A percentile compares a stretch with the other conserved stretches of the same genome.
These are phyloP conservation scores for Xenoacremonium recifei DNA, from an alignment of 2,329 filamentous ascomycete genomes.

Conservation along the genomic window DNA sequence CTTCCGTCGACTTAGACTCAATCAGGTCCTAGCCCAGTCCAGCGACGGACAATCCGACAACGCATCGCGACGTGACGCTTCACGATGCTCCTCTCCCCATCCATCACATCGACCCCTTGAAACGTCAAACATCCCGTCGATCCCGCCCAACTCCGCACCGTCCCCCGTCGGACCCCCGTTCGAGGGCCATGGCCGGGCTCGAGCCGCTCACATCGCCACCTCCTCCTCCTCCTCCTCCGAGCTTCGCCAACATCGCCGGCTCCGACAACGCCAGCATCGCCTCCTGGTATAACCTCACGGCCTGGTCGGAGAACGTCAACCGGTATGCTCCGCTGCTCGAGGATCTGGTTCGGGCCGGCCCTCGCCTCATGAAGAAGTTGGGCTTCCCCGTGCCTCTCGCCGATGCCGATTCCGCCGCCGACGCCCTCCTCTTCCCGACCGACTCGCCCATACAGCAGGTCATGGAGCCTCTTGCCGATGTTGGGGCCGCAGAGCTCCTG, in stretches of 20 bases:
- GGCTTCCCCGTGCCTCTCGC: slow-evolving; percentile 64
- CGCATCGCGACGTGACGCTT: slow-evolving; percentile 10
- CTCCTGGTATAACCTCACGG: slow-evolving; percentile 53
- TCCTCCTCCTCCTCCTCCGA: slow-evolving; percentile 15
- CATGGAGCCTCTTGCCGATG: slow-evolving; percentile 23
- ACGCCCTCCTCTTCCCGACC: slow-evolving; percentile 20
- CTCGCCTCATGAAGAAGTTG: slow-evolving; percentile 67
- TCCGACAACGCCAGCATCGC: slow-evolving; percentile 7
- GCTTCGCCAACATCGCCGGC: slow-evolving; percentile 13
- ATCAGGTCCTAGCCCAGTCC: too few species aligned
- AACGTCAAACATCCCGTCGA: slow-evolving; percentile 1
- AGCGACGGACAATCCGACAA: slow-evolving; percentile 11
- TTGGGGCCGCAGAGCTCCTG: slow-evolving; percentile 2
- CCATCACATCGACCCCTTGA: slow-evolving; percentile 11
- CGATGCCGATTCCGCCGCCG: slow-evolving; percentile 40
- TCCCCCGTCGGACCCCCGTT: too few species aligned
- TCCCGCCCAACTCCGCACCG: background rate
- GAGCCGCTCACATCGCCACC: slow-evolving; percentile 7
- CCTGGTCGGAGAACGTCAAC: slow-evolving; percentile 58
- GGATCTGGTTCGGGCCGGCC: slow-evolving; percentile 67
- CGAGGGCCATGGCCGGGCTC: slow-evolving; percentile 23
- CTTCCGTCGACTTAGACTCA: too few species aligned
- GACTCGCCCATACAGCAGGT: slow-evolving; percentile 26
- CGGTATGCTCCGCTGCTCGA: slow-evolving; percentile 63
- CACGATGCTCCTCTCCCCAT: slow-evolving; percentile 20